A percentile compares a stretch with the other conserved stretches of the same genome.
phyloP scores from a whole-genome alignment of 2,329 filamentous ascomycete species.

The Scedosporium boydii region DNA sequence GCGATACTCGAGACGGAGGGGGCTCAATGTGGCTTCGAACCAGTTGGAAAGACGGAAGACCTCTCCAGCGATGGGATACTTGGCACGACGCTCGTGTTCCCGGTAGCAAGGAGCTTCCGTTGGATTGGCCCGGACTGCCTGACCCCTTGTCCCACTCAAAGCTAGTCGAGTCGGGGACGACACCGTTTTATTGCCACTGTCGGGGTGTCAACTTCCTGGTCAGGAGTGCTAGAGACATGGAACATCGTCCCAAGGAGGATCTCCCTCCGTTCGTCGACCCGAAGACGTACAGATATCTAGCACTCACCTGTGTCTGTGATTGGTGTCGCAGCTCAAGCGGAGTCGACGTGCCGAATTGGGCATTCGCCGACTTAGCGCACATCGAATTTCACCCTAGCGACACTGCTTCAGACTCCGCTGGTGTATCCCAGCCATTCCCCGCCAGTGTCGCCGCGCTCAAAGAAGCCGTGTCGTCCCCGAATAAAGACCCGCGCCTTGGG shows the following conservation, averaged over 20 bases:
- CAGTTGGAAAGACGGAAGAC: slow-evolving; percentile 19
- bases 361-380: slow-evolving; percentile 28
- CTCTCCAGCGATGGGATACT: slow-evolving; percentile 16
- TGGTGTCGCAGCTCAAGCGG: slow-evolving; percentile 34
- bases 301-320: slow-evolving; percentile 33
- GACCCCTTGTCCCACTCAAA: slow-evolving; percentile 2
- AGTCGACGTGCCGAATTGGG: slow-evolving; percentile 34
- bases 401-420: not conserved
- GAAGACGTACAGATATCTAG: slow-evolving; percentile 26
- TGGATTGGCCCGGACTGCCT: slow-evolving; percentile 18
- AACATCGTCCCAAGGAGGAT: slow-evolving; percentile 13
- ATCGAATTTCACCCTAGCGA: slow-evolving; percentile 20
- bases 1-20: slow-evolving; percentile 43
- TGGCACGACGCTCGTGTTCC: slow-evolving; percentile 8
- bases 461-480: slow-evolving; percentile 17
- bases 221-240: slow-evolving; percentile 18
- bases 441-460: slow-evolving; percentile 18
- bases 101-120: slow-evolving; percentile 17
- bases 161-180: slow-evolving; percentile 11
- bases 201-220: slow-evolving; percentile 33
- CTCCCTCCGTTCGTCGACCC: slow-evolving; percentile 35
- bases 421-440: slow-evolving; percentile 7
- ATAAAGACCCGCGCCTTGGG: slow-evolving; percentile 26
- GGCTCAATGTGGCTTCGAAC: slow-evolving; percentile 34
- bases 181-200: slow-evolving; percentile 35